phyloP scores from a whole-genome alignment of 495 filamentous ascomycete genomes.

The Podospora didyma region DNA sequence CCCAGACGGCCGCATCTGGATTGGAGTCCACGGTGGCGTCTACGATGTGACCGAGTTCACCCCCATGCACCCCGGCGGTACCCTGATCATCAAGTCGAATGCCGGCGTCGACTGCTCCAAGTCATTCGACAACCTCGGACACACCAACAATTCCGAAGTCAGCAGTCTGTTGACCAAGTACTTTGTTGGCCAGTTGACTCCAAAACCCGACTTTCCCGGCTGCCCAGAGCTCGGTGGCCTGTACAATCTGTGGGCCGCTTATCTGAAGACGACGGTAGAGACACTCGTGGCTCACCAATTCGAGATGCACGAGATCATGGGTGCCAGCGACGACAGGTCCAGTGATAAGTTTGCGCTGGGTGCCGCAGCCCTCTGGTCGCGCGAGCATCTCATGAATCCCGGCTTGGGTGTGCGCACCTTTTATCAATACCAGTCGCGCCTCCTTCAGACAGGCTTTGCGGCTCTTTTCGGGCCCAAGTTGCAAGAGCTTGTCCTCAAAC shows the following conservation, averaged over 20 bases:
- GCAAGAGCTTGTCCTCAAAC: conserved; percentile 48
- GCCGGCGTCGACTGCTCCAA: conserved; percentile 48
- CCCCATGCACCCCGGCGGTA: conserved; percentile 48
- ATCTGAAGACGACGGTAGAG: conserved; percentile 44
- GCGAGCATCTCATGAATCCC: conserved; percentile 39
- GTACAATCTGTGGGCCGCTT: conserved; percentile 45
- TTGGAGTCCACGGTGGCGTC: conserved; percentile 46
- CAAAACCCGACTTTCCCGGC: conserved; percentile 44
- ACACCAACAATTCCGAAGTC: conserved; percentile 50
- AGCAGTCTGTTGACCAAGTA: conserved; percentile 47
- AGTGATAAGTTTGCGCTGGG: conserved; percentile 14
- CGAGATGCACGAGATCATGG: conserved; percentile 47
- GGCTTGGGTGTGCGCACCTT: conserved; percentile 45
- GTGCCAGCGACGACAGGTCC: conserved; percentile 28
- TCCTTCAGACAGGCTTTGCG: conserved; percentile 48
- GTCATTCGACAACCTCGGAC: conserved; percentile 48
- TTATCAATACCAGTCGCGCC: conserved; percentile 47
- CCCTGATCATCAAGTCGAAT: conserved; percentile 48
- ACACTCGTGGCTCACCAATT: conserved; percentile 46
- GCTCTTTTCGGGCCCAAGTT: conserved; percentile 45
- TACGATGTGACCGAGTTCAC: conserved; percentile 50
- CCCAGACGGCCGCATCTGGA: conserved; percentile 46
- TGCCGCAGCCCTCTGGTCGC: conserved; percentile 39
- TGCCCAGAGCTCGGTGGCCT: conserved; percentile 33
- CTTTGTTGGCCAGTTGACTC: conserved; percentile 46